Evolutionary conservation across 768 basidiomycete genomes (phyloP).

Genomic region (Collybiopsis confluens): DNA sequence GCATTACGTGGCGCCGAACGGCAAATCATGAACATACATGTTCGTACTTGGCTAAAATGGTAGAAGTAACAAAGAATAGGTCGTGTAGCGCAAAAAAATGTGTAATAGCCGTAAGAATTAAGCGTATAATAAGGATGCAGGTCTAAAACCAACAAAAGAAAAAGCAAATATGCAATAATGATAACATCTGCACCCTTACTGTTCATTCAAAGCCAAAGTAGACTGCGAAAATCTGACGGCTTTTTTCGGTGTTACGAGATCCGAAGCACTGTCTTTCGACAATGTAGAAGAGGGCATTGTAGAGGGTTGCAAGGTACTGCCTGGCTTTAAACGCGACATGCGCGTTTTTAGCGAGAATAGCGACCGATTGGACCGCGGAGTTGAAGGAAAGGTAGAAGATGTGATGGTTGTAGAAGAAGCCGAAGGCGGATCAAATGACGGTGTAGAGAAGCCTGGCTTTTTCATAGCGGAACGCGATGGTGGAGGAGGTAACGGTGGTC

Average conservation of each 20-base stretch:
- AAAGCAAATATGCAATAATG: not conserved
- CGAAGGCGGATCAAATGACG: conserved; percentile 32
- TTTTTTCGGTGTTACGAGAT: conserved; percentile 42
- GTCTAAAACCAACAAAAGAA: not conserved
- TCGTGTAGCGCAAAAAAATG: not conserved
- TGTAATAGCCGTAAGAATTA: not conserved
- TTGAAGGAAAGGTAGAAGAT: conserved; percentile 23
- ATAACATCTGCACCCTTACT: not conserved
- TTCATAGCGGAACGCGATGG: conserved; percentile 63
- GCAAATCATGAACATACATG: too few relatives aligned
- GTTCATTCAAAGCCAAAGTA: conserved; percentile 19
- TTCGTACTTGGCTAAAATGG: not conserved
- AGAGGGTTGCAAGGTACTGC: conserved; percentile 30
- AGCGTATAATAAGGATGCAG: not conserved
- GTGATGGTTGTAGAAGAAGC: conserved; percentile 47
- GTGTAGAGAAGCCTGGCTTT: conserved; percentile 36
- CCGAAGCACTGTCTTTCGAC: conserved; percentile 32
- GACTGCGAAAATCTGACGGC: conserved; percentile 59
- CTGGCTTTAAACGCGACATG: conserved; percentile 49
- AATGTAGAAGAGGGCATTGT: conserved; percentile 30
- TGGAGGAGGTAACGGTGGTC: conserved; percentile 43
- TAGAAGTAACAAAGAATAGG: conserved; percentile 2
- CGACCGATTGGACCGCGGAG: conserved; percentile 22
- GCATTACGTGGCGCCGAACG: not conserved
- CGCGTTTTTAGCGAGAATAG: conserved; percentile 40